Evolutionary conservation across 2,329 filamentous ascomycete genomes (phyloP).

Genomic region (Colletotrichum tamarilloi): DNA sequence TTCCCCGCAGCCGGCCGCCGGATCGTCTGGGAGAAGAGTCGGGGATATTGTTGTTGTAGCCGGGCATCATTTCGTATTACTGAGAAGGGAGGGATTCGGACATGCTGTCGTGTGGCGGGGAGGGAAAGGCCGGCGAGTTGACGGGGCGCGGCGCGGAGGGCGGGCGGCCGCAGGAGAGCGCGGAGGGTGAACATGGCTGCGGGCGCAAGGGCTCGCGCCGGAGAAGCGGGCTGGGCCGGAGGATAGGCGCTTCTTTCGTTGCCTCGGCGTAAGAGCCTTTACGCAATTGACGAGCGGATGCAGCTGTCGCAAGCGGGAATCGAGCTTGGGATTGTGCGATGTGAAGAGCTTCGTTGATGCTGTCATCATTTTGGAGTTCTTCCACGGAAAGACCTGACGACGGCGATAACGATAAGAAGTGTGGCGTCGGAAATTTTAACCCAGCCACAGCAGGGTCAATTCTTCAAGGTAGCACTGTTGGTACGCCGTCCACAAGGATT

Average conservation of each 20-base stretch:
- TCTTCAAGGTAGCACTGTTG: neutral
- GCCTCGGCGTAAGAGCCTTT: neutral
- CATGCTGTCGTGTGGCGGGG: neutral
- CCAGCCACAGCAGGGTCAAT: slow-evolving; percentile 3
- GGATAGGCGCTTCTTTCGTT: neutral
- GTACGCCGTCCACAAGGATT: neutral
- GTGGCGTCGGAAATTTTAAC: neutral
- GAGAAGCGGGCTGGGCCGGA: neutral
- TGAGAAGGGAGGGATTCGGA: neutral
- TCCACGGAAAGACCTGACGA: neutral
- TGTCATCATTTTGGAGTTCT: slow-evolving; percentile 15
- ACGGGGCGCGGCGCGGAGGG: slow-evolving; percentile 13
- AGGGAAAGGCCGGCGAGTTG: slow-evolving; percentile 10
- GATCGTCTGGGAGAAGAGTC: slow-evolving; percentile 40
- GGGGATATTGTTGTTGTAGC: slow-evolving; percentile 1
- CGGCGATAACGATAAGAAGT: slow-evolving; percentile 30
- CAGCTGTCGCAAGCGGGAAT: neutral
- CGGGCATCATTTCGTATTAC: neutral
- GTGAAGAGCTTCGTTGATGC: slow-evolving; percentile 1
- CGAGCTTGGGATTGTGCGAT: neutral
- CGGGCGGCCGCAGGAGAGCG: slow-evolving; percentile 33
- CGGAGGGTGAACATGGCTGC: slow-evolving; percentile 39
- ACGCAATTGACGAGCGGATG: too few species aligned
- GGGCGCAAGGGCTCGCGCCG: slow-evolving; percentile 7
- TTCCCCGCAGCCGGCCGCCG: neutral